Conservation (phyloP, 2,329 filamentous ascomycete species). For the Dothideomycetidae sp. region DNA sequence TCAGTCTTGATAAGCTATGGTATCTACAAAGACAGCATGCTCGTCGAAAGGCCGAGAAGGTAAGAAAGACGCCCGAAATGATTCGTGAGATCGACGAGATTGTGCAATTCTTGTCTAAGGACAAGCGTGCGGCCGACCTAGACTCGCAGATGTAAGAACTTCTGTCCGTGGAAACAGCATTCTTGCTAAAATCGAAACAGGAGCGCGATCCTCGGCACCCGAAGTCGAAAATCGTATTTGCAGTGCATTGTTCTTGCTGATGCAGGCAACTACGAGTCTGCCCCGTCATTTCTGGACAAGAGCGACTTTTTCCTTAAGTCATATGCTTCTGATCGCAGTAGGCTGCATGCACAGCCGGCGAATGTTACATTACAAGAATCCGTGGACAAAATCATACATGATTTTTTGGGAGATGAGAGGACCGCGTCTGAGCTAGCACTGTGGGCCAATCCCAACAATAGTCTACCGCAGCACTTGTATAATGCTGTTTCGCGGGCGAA, state of each 20-base stretch:
- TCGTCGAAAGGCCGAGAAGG: conserved; percentile 31
- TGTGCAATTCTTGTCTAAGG: conserved; percentile 19
- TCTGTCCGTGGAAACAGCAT: conserved; percentile 22
- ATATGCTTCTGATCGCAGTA: conserved; percentile 3
- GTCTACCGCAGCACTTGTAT: not conserved
- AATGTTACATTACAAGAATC: not conserved
- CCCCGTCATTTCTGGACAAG: conserved; percentile 40
- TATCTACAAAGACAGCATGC: conserved; percentile 63
- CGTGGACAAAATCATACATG: conserved; percentile 2
- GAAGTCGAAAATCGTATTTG: conserved; percentile 33
- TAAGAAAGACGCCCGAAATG: conserved; percentile 27
- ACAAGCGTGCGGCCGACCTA: conserved; percentile 5
- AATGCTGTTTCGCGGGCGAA: not conserved
- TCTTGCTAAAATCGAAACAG: conserved; percentile 16
- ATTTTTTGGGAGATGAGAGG: conserved; percentile 1
- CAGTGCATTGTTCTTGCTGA: conserved; percentile 38
- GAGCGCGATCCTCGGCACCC: conserved; percentile 13
- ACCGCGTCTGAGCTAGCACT: not conserved
- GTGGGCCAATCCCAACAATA: not conserved
- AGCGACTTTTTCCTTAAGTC: conserved; percentile 43
- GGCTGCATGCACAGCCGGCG: conserved; percentile 4
- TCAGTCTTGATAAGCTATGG: conserved; percentile 64
- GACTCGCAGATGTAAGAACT: conserved; percentile 20
- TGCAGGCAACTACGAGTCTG: conserved; percentile 43
- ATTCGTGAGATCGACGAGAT: conserved; percentile 25